phyloP scores from a whole-genome alignment of 129 eudicot species.

The Apium graveolens region DNA sequence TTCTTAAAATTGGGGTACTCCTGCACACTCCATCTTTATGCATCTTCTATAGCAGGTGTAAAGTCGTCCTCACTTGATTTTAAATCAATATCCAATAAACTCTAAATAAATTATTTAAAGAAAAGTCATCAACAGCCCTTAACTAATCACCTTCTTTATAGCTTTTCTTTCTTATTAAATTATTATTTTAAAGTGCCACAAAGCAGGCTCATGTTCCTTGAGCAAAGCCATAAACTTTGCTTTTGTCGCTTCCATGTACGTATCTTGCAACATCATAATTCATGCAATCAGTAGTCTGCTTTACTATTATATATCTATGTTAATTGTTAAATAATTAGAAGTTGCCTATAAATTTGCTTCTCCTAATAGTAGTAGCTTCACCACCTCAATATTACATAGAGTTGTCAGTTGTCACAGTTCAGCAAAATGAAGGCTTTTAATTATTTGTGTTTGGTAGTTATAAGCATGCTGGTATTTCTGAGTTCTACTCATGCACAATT shows the following conservation, averaged over 20 bases:
- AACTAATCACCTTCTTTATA: conserved; percentile 6
- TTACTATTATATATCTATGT: not conserved
- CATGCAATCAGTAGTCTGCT: not conserved
- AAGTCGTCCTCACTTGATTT: not conserved
- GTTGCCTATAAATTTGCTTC: conserved; percentile 7
- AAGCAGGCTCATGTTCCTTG: not conserved
- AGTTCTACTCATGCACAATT: conserved; percentile 19
- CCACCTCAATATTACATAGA: not conserved
- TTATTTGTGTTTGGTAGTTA: not conserved
- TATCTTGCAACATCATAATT: not conserved
- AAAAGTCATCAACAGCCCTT: conserved; percentile 1
- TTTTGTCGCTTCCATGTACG: conserved; percentile 8
- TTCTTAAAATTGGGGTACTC: too few species aligned
- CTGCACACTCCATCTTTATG: not conserved
- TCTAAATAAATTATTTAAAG: not conserved
- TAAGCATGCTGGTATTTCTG: conserved; percentile 12
- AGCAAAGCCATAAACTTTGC: not conserved
- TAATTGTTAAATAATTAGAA: not conserved
- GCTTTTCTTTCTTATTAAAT: not conserved
- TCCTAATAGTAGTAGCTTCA: not conserved
- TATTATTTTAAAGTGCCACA: not conserved
- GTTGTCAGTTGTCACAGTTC: not conserved
- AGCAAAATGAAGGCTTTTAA: not conserved
- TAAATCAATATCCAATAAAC: not conserved
- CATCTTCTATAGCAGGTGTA: not conserved